A percentile compares a stretch with the other conserved stretches of the same genome.
Conservation (phyloP, 805 yeast species). For the Cyberlindnera samutprakarnensis region DNA sequence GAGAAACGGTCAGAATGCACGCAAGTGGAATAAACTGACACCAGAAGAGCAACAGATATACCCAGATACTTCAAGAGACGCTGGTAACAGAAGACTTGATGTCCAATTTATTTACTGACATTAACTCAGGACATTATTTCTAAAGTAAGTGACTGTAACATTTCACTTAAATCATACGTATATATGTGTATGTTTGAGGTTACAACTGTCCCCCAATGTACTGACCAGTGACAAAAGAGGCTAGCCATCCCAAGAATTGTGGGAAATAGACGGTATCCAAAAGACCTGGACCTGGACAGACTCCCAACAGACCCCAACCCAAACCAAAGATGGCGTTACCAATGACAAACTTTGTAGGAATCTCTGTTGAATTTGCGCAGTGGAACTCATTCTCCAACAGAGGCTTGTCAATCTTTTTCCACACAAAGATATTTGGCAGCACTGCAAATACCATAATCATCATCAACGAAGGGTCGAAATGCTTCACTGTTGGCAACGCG, state of each 20-base stretch:
- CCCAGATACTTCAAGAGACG: too few relatives aligned
- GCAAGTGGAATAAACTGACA: too few relatives aligned
- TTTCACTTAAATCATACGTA: too few relatives aligned
- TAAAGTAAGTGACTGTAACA: too few relatives aligned
- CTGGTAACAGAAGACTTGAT: too few relatives aligned
- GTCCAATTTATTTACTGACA: too few relatives aligned
- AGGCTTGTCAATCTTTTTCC: conserved; percentile 23
- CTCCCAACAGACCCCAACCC: conserved; percentile 47
- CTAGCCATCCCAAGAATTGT: conserved; percentile 6
- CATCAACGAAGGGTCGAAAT: conserved; percentile 40
- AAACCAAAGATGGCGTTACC: conserved; percentile 41
- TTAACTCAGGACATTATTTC: too few relatives aligned
- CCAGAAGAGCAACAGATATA: too few relatives aligned
- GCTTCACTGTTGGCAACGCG: conserved; percentile 25
- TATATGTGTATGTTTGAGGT: too few relatives aligned
- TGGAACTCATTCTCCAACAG: conserved; percentile 17
- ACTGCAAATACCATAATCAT: conserved; percentile 37
- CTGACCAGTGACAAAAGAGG: conserved; percentile 10
- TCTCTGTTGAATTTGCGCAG: conserved; percentile 20
- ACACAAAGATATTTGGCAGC: conserved; percentile 35
- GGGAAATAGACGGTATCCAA: conserved; percentile 17
- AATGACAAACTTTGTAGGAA: conserved; percentile 25
- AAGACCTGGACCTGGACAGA: conserved; percentile 49
- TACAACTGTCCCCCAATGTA: neutral
- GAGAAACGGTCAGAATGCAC: too few relatives aligned